Conservation (phyloP, 2,329 filamentous ascomycete species). For the Byssoonygena ceratinophila region DNA sequence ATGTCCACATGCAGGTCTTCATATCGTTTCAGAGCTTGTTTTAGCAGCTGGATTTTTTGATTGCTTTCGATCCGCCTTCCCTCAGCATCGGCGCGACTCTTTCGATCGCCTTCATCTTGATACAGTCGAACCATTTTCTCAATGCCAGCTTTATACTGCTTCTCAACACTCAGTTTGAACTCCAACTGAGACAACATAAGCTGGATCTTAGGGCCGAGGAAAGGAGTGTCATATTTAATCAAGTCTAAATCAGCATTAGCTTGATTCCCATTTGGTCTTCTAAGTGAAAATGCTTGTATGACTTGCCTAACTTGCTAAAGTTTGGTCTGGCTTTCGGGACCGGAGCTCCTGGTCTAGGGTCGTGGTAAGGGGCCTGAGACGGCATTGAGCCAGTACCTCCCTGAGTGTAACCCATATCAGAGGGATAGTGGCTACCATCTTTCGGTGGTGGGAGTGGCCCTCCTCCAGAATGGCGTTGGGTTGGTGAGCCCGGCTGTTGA, state of each 20-base stretch:
- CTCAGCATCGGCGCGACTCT: conserved; percentile 87
- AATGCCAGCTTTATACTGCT: conserved; percentile 96
- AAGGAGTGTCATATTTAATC: conserved; percentile 95
- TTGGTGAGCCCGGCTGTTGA: conserved; percentile 30
- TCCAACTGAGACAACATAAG: conserved; percentile 98
- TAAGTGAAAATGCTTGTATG: neutral
- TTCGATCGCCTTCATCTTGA: conserved; percentile 91
- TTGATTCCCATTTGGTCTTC: neutral
- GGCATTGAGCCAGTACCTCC: conserved; percentile 67
- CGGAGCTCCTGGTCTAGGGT: conserved; percentile 56
- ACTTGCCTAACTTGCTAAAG: conserved; percentile 87
- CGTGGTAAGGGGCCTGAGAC: conserved; percentile 65
- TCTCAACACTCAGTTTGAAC: conserved; percentile 97
- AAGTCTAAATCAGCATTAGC: conserved; percentile 52
- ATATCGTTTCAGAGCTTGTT: conserved; percentile 92
- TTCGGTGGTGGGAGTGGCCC: conserved; percentile 61
- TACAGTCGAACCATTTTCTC: conserved; percentile 99
- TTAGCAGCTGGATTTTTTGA: conserved; percentile 91
- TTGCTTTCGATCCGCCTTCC: conserved; percentile 85
- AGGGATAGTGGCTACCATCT: conserved; percentile 48
- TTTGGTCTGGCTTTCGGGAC: conserved; percentile 71
- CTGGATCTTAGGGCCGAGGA: conserved; percentile 93
- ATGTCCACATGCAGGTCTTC: conserved; percentile 95
- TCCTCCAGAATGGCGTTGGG: conserved; percentile 37
- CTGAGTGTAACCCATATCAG: conserved; percentile 49